Evolutionary conservation across 495 filamentous ascomycete genomes (phyloP), one percentile per base, ranked within the genome.

Genomic region (Barbatosphaeria neglecta): DNA sequence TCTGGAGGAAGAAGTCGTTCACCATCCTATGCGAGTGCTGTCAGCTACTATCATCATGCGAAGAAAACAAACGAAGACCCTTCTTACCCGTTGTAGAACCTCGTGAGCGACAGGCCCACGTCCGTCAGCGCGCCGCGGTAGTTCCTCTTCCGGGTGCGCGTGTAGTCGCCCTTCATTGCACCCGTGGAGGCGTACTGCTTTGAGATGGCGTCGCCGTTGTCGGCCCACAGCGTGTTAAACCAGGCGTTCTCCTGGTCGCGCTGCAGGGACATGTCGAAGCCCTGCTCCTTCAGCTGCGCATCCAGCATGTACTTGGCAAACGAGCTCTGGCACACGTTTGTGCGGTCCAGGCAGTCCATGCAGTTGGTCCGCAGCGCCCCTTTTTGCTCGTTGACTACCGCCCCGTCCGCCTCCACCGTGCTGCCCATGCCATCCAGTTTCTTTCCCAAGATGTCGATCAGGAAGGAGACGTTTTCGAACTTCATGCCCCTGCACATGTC

Each of bases 261-360:
- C 49, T 86, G 77, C 2, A 80, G 60, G 49, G 76, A 74, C 60
- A 93, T 79, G 27, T 80, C 69, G 43, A 92, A 73, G 13, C 83
- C 82, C 51, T 90, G 78, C n/a, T 75, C 69, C 44, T 76, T 78
- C 11, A 97, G 70, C 52, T 93, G 85, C 23, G 68, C 58, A 50
- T 94, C 85, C 18, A 97, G 72, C 25, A 82, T 82, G 63, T 78
- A 72, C 50, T 84, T 82, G 1, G 76, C 89, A 58, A 83, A 84
- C 0, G 87, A 90, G 53, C 84, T 88, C 64, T 95, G 90, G 18
- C 89, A 87, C 24, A 96, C 87, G 49, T 94, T 94, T 2, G 90
- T 96, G 22, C 89, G 80, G 55, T 96, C 90, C 13, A 97, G 75
- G 53, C 90, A 97, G 56, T 97, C 90, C 90, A 97, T 97, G 62